A percentile compares a stretch with the other conserved stretches of the same genome.
phyloP scores from a whole-genome alignment of 805 yeast genomes.

The Hanseniaspora vineae region DNA sequence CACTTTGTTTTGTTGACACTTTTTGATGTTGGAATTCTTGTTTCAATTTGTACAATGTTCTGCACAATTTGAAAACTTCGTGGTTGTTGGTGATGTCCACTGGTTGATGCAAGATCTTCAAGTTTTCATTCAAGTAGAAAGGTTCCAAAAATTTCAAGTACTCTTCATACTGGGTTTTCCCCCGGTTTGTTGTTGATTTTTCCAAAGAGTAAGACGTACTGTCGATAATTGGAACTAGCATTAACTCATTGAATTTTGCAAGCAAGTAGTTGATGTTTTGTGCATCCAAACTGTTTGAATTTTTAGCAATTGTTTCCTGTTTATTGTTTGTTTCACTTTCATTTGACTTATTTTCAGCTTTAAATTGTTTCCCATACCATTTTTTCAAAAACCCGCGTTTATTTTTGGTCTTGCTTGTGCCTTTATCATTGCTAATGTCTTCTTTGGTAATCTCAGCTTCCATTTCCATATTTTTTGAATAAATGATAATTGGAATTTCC shows the following conservation, averaged over 20 bases:
- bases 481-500: not conserved
- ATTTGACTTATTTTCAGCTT: too few species aligned
- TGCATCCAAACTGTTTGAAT: too few species aligned
- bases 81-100: not conserved
- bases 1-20: too few species aligned
- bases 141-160: not conserved
- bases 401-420: not conserved
- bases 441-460: too few species aligned
- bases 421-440: too few species aligned
- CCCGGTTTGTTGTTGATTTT: not conserved
- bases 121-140: not conserved
- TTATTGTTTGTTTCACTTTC: not conserved
- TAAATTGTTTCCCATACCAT: not conserved
- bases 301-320: not conserved
- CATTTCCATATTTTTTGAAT: not conserved
- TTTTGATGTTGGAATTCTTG: not conserved
- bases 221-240: not conserved
- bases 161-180: not conserved
- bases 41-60: not conserved
- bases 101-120: not conserved
- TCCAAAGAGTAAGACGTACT: too few species aligned
- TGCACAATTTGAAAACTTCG: conserved; percentile 1
- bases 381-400: not conserved
- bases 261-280: not conserved
- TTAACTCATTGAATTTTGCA: not conserved